Evolutionary conservation across 2,329 filamentous ascomycete species (phyloP).

Genomic region (Colletotrichum cereale): DNA sequence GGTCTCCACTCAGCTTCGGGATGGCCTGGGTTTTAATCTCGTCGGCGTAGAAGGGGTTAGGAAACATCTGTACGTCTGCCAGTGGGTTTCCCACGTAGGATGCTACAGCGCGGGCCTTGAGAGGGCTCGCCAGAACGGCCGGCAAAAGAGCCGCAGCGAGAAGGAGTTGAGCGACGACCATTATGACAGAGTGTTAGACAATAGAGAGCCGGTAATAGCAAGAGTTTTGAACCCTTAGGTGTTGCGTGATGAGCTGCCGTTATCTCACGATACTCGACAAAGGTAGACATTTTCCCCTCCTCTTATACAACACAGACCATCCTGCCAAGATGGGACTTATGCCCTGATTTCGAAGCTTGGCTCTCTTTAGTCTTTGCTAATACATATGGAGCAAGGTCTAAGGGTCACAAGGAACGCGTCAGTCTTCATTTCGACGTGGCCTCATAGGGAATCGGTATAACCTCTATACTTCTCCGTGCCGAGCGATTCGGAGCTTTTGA

Average conservation of each 20-base stretch:
- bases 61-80: conserved; percentile 49
- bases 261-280: neutral
- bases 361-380: neutral
- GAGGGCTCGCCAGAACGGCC: conserved; percentile 28
- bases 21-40: conserved; percentile 61
- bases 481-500: conserved; percentile 5
- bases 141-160: conserved; percentile 37
- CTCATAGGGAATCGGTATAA: conserved; percentile 26
- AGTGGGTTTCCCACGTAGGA: conserved; percentile 54
- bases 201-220: neutral
- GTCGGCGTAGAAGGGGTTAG: conserved; percentile 53
- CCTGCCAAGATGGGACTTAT: conserved; percentile 29
- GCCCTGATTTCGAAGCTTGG: conserved; percentile 11
- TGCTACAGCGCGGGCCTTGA: conserved; percentile 28
- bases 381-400: neutral
- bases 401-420: conserved; percentile 7
- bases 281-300: neutral
- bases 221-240: conserved; percentile 12
- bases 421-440: conserved; percentile 19
- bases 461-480: conserved; percentile 18
- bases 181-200: neutral
- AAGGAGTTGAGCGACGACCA: conserved; percentile 25
- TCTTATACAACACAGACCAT: conserved; percentile 17
- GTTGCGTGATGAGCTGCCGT: neutral
- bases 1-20: conserved; percentile 62